phyloP scores from a whole-genome alignment of 2,329 filamentous ascomycete species.

The Aspergillus sp. region DNA sequence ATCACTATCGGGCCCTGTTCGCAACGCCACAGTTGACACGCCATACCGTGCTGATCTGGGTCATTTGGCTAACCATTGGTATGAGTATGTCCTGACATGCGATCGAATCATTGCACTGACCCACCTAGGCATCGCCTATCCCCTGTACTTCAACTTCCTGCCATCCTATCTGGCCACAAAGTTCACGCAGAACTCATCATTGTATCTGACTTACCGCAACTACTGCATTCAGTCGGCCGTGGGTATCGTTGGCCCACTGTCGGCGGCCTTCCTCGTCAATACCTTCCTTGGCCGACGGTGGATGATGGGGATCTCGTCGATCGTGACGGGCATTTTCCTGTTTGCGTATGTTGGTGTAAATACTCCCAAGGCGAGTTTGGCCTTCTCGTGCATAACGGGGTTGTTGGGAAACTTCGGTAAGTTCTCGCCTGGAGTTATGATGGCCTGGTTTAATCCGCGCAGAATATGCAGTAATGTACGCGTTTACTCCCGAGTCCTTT shows the following conservation, averaged over 20 bases:
- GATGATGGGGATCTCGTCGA: conserved; percentile 47
- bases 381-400: conserved; percentile 42
- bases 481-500: conserved; percentile 29
- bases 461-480: conserved; percentile 34
- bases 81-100: background rate
- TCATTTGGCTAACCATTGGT: conserved; percentile 46
- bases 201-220: conserved; percentile 23
- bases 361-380: conserved; percentile 33
- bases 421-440: background rate
- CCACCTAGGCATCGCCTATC: conserved; percentile 43
- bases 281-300: conserved; percentile 43
- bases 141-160: conserved; percentile 49
- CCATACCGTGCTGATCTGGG: conserved; percentile 39
- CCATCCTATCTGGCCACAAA: conserved; percentile 46
- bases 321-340: conserved; percentile 48
- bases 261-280: conserved; percentile 42
- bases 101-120: background rate
- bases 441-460: background rate
- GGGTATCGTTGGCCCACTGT: conserved; percentile 43
- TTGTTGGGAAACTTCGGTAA: conserved; percentile 43
- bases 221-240: conserved; percentile 35
- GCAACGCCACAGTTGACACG: conserved; percentile 21
- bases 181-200: conserved; percentile 25
- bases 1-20: conserved; percentile 29
- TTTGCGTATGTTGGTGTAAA: conserved; percentile 47